Conservation (phyloP, 176 grass and related monocot species). For the Carex cristatella region DNA sequence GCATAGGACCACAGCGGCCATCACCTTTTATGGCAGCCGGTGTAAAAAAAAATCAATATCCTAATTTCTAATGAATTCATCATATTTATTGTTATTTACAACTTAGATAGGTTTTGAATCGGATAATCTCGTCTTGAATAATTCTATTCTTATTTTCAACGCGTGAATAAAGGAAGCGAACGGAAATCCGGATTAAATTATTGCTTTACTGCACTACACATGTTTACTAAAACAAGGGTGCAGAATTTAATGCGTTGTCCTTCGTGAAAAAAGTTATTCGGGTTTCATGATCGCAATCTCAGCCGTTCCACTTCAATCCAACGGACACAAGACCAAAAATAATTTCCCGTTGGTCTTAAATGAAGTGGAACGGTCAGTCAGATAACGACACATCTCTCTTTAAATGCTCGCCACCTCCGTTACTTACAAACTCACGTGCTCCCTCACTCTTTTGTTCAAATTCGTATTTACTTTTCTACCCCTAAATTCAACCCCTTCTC, state of each 20-base stretch:
- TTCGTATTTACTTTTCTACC: neutral
- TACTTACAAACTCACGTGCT: conserved; percentile 21
- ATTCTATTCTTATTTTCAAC: neutral
- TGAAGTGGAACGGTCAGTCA: neutral
- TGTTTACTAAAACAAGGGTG: conserved; percentile 3
- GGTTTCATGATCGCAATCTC: neutral
- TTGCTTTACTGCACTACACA: neutral
- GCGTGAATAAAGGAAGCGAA: neutral
- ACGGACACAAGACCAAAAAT: neutral
- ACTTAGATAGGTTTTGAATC: too few species aligned
- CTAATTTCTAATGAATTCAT: too few species aligned
- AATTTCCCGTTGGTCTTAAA: neutral
- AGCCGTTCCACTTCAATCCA: neutral
- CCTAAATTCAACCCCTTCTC: neutral
- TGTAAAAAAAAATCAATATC: too few species aligned
- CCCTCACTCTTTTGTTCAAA: conserved; percentile 11
- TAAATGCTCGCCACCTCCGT: conserved; percentile 17
- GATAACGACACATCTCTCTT: conserved; percentile 22
- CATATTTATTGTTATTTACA: too few species aligned
- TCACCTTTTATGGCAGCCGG: too few species aligned
- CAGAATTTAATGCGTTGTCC: neutral
- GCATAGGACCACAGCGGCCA: neutral
- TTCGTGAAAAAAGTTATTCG: neutral
- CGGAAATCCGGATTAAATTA: neutral
- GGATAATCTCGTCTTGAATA: neutral